Evolutionary conservation across 768 basidiomycete species (phyloP).

Genomic region (Kwoniella europaea): DNA sequence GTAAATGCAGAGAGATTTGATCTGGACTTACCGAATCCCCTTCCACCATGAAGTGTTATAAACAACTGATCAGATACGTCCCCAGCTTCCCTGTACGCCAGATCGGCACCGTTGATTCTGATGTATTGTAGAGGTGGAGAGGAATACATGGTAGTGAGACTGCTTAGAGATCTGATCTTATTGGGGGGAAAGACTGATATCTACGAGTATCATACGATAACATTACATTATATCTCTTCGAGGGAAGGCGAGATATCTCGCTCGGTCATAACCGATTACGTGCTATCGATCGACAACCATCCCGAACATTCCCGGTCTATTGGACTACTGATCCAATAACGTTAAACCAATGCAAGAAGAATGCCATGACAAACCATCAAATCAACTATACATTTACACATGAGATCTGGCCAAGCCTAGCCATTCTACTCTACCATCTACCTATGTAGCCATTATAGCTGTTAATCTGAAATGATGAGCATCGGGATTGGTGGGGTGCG

Average conservation of each 20-base stretch:
- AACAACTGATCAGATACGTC: constrained; percentile 21
- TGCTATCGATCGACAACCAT: not conserved
- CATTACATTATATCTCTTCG: not conserved
- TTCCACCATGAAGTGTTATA: constrained; percentile 36
- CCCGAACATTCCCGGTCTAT: constrained; percentile 2
- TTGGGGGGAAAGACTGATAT: not conserved
- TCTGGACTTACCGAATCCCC: constrained; percentile 30
- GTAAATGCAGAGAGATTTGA: not conserved
- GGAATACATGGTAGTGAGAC: not conserved
- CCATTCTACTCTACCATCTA: not conserved
- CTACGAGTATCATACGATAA: not conserved
- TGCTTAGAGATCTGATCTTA: not conserved
- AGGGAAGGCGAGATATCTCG: not conserved
- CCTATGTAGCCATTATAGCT: constrained; percentile 56
- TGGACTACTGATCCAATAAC: too few species aligned
- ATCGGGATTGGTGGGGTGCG: constrained; percentile 45
- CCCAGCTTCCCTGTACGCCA: constrained; percentile 26
- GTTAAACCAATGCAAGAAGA: too few species aligned
- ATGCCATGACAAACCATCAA: not conserved
- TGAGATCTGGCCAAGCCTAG: not conserved
- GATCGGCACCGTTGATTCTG: constrained; percentile 29
- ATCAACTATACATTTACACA: not conserved
- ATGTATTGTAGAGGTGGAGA: constrained; percentile 20
- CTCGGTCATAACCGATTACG: constrained; percentile 9
- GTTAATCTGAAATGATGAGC: constrained; percentile 53